A percentile compares a stretch with the other conserved stretches of the same genome.
Evolutionary conservation across 2,329 filamentous ascomycete genomes (phyloP).

Genomic region (Hypoxylon sp.): DNA sequence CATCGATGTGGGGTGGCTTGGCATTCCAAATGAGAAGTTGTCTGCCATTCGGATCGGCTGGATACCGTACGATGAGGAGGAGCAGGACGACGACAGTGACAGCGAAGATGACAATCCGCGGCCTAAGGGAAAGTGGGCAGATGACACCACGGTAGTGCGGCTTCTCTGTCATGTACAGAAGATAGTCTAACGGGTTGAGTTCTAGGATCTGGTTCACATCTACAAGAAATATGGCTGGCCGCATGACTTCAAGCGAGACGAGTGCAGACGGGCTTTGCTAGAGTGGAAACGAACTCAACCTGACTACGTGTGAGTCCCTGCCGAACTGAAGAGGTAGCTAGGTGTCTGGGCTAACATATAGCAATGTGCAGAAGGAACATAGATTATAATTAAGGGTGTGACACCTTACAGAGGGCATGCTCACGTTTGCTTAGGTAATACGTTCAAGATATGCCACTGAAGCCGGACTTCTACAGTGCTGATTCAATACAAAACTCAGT

Average conservation of each 20-base stretch:
- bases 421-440: background rate
- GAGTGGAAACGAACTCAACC: conserved; percentile 11
- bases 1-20: conserved; percentile 3
- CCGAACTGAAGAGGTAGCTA: background rate
- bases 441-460: background rate
- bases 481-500: background rate
- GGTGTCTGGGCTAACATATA: background rate
- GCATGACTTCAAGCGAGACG: conserved; percentile 7
- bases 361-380: conserved; percentile 3
- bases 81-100: background rate
- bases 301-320: conserved; percentile 3
- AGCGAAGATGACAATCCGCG: background rate
- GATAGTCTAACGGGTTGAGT: background rate
- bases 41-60: conserved; percentile 4
- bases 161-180: background rate
- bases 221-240: conserved; percentile 9
- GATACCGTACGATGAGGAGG: background rate
- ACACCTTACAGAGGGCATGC: too few species aligned
- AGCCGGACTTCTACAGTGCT: background rate
- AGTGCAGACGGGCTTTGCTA: conserved; percentile 7
- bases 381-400: conserved; percentile 3
- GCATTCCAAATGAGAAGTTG: conserved; percentile 8
- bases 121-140: background rate
- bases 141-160: conserved; percentile 5
- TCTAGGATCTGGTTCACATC: conserved; percentile 5